These are phyloP conservation scores for Yamadazyma trypodendri DNA, from an alignment of 1,139 yeast genomes.

Conservation along the genomic window DNA sequence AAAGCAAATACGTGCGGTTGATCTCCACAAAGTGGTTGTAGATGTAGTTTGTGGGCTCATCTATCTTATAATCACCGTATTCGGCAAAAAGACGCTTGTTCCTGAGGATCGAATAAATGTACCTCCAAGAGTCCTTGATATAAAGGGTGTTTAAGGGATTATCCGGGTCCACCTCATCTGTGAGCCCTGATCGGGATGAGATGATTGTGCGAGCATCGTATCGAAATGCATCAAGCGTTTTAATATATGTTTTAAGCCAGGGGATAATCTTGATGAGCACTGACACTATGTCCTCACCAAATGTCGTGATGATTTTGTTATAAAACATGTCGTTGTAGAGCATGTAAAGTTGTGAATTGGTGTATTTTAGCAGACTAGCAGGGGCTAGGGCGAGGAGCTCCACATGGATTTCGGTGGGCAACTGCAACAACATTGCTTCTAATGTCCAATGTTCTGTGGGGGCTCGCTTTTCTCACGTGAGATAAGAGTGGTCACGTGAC, in stretches of 20 bases:
- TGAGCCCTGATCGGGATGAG: constrained; percentile 27
- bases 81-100: constrained; percentile 56
- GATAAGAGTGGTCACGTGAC: neutral
- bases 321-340: constrained; percentile 51
- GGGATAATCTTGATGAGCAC: constrained; percentile 34
- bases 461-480: neutral
- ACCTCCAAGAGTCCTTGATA: constrained; percentile 55
- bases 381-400: constrained; percentile 43
- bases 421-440: constrained; percentile 15
- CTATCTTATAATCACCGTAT: constrained; percentile 48
- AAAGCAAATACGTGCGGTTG: constrained; percentile 48
- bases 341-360: constrained; percentile 43
- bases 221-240: constrained; percentile 50
- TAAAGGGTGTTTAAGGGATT: constrained; percentile 27
- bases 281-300: constrained; percentile 39
- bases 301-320: constrained; percentile 38
- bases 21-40: constrained; percentile 47
- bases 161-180: constrained; percentile 12
- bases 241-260: constrained; percentile 44
- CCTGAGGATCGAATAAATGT: constrained; percentile 48
- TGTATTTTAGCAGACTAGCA: constrained; percentile 36
- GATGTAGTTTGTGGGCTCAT: constrained; percentile 48
- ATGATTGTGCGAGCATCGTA: constrained; percentile 31
- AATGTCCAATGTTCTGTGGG: neutral
- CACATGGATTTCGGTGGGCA: constrained; percentile 55